phyloP scores from a whole-genome alignment of 768 basidiomycete genomes.

The Mycena venus region DNA sequence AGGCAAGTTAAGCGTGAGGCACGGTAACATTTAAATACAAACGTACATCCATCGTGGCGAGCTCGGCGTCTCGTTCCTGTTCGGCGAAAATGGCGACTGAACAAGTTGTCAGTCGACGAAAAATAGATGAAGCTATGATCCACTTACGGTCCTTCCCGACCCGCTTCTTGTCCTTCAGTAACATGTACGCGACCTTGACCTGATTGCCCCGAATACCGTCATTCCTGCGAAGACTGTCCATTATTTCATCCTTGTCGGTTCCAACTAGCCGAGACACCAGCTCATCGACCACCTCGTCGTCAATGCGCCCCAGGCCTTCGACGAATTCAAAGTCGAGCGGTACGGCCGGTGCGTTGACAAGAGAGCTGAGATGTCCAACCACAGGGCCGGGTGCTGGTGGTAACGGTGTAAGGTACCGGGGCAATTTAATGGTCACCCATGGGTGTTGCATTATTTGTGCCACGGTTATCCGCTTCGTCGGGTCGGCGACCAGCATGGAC shows the following conservation, averaged over 20 bases:
- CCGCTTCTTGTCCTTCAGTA: conserved; percentile 89
- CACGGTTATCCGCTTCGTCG: conserved; percentile 94
- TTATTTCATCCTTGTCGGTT: conserved; percentile 87
- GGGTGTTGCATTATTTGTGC: conserved; percentile 92
- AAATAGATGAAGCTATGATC: neutral
- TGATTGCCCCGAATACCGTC: conserved; percentile 92
- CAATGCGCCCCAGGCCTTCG: conserved; percentile 92
- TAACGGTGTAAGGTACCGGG: conserved; percentile 87
- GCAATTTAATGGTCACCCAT: conserved; percentile 90
- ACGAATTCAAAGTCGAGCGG: conserved; percentile 86
- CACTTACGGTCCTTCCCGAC: conserved; percentile 87
- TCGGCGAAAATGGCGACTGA: conserved; percentile 85
- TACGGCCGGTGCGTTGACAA: conserved; percentile 76
- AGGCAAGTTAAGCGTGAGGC: conserved; percentile 24
- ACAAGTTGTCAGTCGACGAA: neutral
- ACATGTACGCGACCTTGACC: conserved; percentile 96
- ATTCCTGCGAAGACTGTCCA: conserved; percentile 85
- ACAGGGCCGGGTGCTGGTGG: conserved; percentile 85
- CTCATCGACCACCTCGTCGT: conserved; percentile 91
- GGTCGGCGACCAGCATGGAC: conserved; percentile 94
- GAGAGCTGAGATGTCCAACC: conserved; percentile 77
- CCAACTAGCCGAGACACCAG: conserved; percentile 79
- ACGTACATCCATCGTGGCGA: conserved; percentile 86
- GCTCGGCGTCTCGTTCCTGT: conserved; percentile 86
- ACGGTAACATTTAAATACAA: conserved; percentile 1